Percentiles rank a stretch among this genome's conserved stretches.
These are phyloP conservation scores for button mushroom (Agaricus bisporus) DNA, from an alignment of 768 basidiomycete species.

Conservation along the genomic window DNA sequence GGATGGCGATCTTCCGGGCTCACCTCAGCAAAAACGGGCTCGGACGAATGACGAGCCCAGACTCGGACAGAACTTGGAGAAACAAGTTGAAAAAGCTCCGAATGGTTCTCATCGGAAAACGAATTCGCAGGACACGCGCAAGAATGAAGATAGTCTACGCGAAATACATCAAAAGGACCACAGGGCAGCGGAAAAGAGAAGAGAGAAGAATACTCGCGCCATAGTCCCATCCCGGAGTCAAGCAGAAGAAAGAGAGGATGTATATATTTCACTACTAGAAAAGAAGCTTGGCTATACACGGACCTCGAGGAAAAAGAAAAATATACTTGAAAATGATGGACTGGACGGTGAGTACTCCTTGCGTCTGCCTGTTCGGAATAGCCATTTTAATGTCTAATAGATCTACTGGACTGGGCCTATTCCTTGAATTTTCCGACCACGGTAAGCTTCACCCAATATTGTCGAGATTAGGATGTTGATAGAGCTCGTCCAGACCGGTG, in stretches of 20 bases:
- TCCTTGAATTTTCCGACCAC: conserved; percentile 21
- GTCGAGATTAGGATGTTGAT: background rate
- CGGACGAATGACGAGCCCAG: conserved; percentile 17
- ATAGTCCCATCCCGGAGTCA: conserved; percentile 6
- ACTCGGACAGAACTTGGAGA: background rate
- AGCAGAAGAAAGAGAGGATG: conserved; percentile 64
- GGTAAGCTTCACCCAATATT: background rate
- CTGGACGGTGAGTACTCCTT: conserved; percentile 58
- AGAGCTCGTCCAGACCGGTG: background rate
- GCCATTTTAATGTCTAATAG: conserved; percentile 22
- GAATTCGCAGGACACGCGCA: background rate
- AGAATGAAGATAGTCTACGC: background rate
- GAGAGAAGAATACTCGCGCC: background rate
- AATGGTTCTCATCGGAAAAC: background rate
- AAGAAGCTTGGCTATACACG: conserved; percentile 58
- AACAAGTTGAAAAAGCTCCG: background rate
- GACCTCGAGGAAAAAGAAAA: conserved; percentile 35
- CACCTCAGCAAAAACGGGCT: conserved; percentile 45
- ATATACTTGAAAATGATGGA: conserved; percentile 64
- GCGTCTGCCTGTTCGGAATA: background rate
- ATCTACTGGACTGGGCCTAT: conserved; percentile 49
- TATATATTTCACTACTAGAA: conserved; percentile 82
- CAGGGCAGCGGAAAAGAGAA: conserved; percentile 7
- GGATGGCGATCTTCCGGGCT: conserved; percentile 38
- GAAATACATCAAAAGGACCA: background rate